Evolutionary conservation across 169 alveolate genomes (phyloP).

Genomic region (Perkinsus chesapeaki): DNA sequence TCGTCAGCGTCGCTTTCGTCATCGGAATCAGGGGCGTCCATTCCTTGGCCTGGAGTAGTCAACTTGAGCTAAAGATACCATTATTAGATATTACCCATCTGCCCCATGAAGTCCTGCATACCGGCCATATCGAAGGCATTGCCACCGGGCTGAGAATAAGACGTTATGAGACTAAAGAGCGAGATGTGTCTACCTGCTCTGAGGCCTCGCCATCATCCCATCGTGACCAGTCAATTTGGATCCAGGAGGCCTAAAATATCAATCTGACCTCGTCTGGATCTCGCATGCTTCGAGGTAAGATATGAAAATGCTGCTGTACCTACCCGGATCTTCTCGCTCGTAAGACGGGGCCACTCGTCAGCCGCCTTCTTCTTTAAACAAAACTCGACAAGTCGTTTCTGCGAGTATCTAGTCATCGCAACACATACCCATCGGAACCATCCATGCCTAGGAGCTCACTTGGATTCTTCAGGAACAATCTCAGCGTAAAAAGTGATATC

Average conservation of each 20-base stretch:
- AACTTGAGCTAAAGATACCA: not conserved
- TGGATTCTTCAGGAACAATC: not conserved
- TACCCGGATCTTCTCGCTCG: not conserved
- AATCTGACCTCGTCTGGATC: not conserved
- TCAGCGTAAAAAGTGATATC: not conserved
- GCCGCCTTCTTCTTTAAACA: not conserved
- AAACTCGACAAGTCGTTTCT: not conserved
- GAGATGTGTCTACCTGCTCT: not conserved
- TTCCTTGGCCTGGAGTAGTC: not conserved
- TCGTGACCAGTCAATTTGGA: not conserved
- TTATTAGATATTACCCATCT: too few species aligned
- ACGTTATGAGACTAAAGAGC: not conserved
- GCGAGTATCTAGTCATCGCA: not conserved
- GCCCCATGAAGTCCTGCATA: not conserved
- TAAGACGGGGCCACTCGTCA: not conserved
- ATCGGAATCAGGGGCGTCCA: not conserved
- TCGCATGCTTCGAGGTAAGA: not conserved
- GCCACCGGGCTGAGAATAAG: not conserved
- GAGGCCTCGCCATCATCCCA: not conserved
- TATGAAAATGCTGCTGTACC: not conserved
- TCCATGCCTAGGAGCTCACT: not conserved
- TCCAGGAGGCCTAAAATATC: not conserved
- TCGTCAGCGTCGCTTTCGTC: not conserved
- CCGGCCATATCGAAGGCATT: not conserved
- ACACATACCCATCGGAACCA: not conserved